Conservation (phyloP, 2,329 filamentous ascomycete genomes). For the Aspergillus cejpii region DNA sequence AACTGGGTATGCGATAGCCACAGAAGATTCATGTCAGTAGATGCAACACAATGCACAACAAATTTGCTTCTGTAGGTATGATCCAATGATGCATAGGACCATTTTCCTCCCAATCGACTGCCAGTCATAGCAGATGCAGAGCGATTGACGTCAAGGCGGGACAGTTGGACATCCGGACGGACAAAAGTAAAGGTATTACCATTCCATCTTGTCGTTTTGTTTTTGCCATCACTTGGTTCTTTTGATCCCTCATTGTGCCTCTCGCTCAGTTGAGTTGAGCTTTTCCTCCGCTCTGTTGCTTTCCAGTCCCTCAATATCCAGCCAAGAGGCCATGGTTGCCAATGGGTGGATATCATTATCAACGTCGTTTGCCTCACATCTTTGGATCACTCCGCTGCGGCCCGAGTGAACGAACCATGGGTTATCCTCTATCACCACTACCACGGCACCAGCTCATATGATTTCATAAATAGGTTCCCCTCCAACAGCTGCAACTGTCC, state of each 20-base stretch:
- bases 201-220: neutral
- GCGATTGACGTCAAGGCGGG: neutral
- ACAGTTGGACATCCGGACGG: neutral
- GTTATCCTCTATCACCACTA: neutral
- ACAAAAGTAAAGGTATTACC: neutral
- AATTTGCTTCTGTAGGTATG: neutral
- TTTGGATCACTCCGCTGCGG: conserved; percentile 1
- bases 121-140: neutral
- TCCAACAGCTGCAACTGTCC: conserved; percentile 22
- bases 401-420: conserved; percentile 4
- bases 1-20: neutral
- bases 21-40: neutral
- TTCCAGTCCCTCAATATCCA: neutral
- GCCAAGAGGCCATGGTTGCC: no score
- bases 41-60: neutral
- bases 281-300: neutral
- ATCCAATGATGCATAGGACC: no score
- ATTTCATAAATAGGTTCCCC: no score
- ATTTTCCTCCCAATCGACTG: neutral
- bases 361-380: neutral
- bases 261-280: neutral
- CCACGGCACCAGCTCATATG: no score
- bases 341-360: no score
- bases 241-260: neutral
- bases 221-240: neutral